Evolutionary conservation across 495 filamentous ascomycete species (phyloP).

Genomic region (Tirmania nivea): DNA sequence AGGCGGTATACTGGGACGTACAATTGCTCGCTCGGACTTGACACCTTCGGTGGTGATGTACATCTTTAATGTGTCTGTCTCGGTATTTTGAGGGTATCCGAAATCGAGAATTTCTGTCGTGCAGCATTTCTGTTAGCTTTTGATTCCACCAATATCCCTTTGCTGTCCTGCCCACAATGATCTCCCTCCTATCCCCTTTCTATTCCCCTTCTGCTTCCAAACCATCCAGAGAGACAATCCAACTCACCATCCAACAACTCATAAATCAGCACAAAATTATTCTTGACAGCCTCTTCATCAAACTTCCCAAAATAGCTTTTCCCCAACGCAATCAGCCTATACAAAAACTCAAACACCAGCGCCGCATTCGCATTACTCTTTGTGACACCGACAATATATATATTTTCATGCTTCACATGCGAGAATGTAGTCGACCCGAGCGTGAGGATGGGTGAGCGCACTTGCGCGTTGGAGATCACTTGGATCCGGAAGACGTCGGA

Average conservation of each 20-base stretch:
- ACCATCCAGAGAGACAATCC: background rate
- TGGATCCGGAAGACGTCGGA: slow-evolving; percentile 99
- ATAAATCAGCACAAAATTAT: slow-evolving; percentile 97
- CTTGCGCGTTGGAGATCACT: slow-evolving; percentile 95
- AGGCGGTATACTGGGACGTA: slow-evolving; percentile 15
- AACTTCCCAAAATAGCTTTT: slow-evolving; percentile 97
- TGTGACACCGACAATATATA: slow-evolving; percentile 91
- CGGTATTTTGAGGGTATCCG: slow-evolving; percentile 97
- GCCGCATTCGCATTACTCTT: slow-evolving; percentile 99
- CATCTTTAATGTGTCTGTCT: slow-evolving; percentile 98
- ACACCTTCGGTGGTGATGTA: slow-evolving; percentile 99
- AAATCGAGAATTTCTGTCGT: slow-evolving; percentile 86
- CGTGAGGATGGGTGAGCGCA: slow-evolving; percentile 91
- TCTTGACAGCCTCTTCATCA: slow-evolving; percentile 98
- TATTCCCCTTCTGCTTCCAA: too few species aligned
- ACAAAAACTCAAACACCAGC: slow-evolving; percentile 94
- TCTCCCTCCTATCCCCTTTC: too few species aligned
- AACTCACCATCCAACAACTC: slow-evolving; percentile 78
- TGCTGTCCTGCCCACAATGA: too few species aligned
- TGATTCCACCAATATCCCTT: background rate
- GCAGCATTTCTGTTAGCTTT: slow-evolving; percentile 2
- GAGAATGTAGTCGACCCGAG: slow-evolving; percentile 95
- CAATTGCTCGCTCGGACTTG: slow-evolving; percentile 72
- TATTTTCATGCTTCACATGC: slow-evolving; percentile 99
- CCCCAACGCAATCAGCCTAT: slow-evolving; percentile 71